A percentile compares a stretch with the other conserved stretches of the same genome.
phyloP scores from a whole-genome alignment of 2,329 filamentous ascomycete genomes.

The Lasiodiplodia theobromae region DNA sequence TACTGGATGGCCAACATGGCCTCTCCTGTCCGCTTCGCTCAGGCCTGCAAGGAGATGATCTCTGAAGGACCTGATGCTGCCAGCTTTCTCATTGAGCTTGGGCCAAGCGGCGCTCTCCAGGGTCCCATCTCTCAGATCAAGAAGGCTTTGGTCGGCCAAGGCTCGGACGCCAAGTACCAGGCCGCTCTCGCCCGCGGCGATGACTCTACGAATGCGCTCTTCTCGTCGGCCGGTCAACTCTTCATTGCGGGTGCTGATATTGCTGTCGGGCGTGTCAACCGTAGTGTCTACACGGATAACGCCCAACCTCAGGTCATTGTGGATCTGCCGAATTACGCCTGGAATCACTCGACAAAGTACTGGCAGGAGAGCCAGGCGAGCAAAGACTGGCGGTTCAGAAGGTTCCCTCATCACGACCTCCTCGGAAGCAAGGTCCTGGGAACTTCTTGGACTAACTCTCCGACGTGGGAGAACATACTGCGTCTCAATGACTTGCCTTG shows the following conservation, averaged over 20 bases:
- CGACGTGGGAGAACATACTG: constrained; percentile 53
- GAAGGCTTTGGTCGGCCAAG: constrained; percentile 3
- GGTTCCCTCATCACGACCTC: constrained; percentile 36
- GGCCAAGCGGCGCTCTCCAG: constrained; percentile 33
- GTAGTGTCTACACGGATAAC: not conserved
- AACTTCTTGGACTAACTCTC: constrained; percentile 39
- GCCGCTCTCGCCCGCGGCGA: constrained; percentile 26
- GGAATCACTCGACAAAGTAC: constrained; percentile 35
- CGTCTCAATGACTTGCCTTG: constrained; percentile 51
- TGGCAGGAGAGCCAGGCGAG: constrained; percentile 38
- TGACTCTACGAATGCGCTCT: not conserved
- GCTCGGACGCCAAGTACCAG: constrained; percentile 27
- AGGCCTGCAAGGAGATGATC: constrained; percentile 30
- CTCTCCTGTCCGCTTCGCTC: constrained; percentile 31
- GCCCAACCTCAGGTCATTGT: constrained; percentile 29
- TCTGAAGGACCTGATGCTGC: constrained; percentile 27
- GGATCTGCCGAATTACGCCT: constrained; percentile 40
- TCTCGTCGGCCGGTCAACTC: constrained; percentile 19
- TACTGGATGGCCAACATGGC: constrained; percentile 31
- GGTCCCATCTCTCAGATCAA: constrained; percentile 33
- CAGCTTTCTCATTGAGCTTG: constrained; percentile 35
- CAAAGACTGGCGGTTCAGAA: constrained; percentile 33
- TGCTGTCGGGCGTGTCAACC: constrained; percentile 12
- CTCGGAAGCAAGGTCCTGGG: constrained; percentile 40
- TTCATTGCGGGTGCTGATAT: constrained; percentile 3